phyloP scores from a whole-genome alignment of 78 protist genomes.

The Emiliania huxleyi region DNA sequence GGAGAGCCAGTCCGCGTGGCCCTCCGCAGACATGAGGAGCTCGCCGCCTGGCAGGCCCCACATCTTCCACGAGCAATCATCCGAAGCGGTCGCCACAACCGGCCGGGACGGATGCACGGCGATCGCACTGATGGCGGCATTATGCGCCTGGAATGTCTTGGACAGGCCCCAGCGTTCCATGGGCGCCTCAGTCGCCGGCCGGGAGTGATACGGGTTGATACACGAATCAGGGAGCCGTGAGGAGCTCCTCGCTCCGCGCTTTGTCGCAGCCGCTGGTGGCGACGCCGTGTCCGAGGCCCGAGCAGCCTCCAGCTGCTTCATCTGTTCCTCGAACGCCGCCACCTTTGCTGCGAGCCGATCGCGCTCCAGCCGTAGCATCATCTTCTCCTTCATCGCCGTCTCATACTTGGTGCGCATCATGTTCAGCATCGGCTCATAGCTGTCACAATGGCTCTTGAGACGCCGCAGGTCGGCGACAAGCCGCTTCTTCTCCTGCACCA shows the following conservation, averaged over 20 bases:
- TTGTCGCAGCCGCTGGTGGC: not conserved
- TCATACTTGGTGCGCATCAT: slow-evolving; percentile 61
- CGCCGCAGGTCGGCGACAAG: slow-evolving; percentile 65
- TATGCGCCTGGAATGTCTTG: slow-evolving; percentile 47
- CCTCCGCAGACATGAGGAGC: slow-evolving; percentile 72
- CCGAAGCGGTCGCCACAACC: slow-evolving; percentile 72
- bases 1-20: slow-evolving; percentile 80
- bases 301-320: not conserved
- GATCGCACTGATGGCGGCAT: not conserved
- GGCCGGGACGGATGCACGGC: slow-evolving; percentile 73
- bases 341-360: slow-evolving; percentile 38
- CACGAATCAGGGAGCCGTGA: slow-evolving; percentile 48
- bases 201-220: slow-evolving; percentile 38
- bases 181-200: not conserved
- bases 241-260: not conserved
- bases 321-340: slow-evolving; percentile 2
- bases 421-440: slow-evolving; percentile 51
- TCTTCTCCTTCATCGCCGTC: slow-evolving; percentile 67
- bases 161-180: slow-evolving; percentile 25
- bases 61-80: slow-evolving; percentile 82
- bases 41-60: slow-evolving; percentile 72
- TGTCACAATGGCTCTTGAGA: slow-evolving; percentile 50
- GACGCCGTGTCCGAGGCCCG: not conserved
- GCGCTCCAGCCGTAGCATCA: slow-evolving; percentile 58
- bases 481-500: slow-evolving; percentile 75